phyloP scores from a whole-genome alignment of 129 eudicot genomes.

The Chrysanthemum seticuspe region DNA sequence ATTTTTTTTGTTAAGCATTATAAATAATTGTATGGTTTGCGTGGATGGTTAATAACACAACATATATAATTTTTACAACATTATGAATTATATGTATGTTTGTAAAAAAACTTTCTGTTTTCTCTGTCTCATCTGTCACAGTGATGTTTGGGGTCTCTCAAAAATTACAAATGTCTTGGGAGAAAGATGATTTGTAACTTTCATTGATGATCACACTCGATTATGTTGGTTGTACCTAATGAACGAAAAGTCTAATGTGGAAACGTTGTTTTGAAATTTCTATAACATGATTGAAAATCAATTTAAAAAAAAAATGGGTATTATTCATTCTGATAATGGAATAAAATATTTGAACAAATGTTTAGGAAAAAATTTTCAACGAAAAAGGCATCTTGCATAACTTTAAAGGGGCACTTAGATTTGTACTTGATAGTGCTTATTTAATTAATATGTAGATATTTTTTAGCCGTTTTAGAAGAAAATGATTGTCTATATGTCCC shows the following conservation, averaged over 20 bases:
- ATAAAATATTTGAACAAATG: slow-evolving; percentile 11
- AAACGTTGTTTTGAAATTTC: background rate
- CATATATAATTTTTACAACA: too few species aligned
- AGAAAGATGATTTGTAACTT: slow-evolving; percentile 14
- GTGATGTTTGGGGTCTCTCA: slow-evolving; percentile 1
- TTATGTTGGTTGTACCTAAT: background rate
- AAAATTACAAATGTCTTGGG: slow-evolving; percentile 2
- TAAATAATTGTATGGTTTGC: too few species aligned
- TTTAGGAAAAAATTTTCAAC: background rate
- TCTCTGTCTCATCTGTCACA: too few species aligned
- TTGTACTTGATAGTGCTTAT: too few species aligned
- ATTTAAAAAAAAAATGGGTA: background rate
- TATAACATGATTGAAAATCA: slow-evolving; percentile 4
- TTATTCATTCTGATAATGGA: slow-evolving; percentile 4
- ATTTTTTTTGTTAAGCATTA: too few species aligned
- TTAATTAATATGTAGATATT: too few species aligned
- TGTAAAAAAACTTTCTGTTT: too few species aligned
- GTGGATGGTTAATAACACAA: too few species aligned
- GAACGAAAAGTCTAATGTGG: background rate
- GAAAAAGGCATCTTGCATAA: slow-evolving; percentile 6
- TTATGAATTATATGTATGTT: too few species aligned
- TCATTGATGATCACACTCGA: slow-evolving; percentile 5
- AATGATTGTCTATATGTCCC: too few species aligned
- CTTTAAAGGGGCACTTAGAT: too few species aligned
- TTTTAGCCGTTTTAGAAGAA: too few species aligned